Evolutionary conservation across 179 eudicot species (phyloP), one percentile per base, ranked within the genome.

Genomic region (Patellifolia procumbens): DNA sequence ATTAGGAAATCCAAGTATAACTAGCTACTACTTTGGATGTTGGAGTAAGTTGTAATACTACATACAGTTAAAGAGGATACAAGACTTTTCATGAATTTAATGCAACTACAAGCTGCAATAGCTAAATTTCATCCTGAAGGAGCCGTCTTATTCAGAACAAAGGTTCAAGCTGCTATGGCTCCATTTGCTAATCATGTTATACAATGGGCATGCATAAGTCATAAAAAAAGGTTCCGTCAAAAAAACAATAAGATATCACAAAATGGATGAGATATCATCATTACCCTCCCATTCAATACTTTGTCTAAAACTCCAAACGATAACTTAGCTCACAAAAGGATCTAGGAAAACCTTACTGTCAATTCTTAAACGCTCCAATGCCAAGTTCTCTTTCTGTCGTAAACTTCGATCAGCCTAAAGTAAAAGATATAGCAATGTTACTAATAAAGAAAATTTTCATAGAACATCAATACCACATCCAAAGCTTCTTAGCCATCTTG

Each of bases 331-430:
- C 16, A 46, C 16, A 39, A 43, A 74, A 61, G 76, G 78, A 55
- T 69, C 61, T 58, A 72, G 68, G 49, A 70, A 78, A 78, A 70
- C 68, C 97, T 91, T 91, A 94, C 98, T 92, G 87, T 95, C 99
- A 67, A 95, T 90, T 89, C 98, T 91, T 83, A 95, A 82, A 26
- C 99, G 91, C 84, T 93, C 97, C 83, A 93, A 82, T 26, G 69
- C 78, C 87, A 95, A 73, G 83, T 85, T 82, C 76, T 90, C 97
- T 83, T 76, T 95, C 84, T 95, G 93, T 66, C 99, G 89, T 90
- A 95, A 83, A 82, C 99, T 93, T 75, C 99, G 88, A 81, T 95
- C 99, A 80, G 99, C 99, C 99, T 94, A 82, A 80, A 80, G 76
- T 68, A 70, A 20, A 69, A 75, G 28, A 53, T 34, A 58, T 60